A percentile compares a stretch with the other conserved stretches of the same genome.
phyloP scores from a whole-genome alignment of 345 rosid species.

The Boechera retrofracta region DNA sequence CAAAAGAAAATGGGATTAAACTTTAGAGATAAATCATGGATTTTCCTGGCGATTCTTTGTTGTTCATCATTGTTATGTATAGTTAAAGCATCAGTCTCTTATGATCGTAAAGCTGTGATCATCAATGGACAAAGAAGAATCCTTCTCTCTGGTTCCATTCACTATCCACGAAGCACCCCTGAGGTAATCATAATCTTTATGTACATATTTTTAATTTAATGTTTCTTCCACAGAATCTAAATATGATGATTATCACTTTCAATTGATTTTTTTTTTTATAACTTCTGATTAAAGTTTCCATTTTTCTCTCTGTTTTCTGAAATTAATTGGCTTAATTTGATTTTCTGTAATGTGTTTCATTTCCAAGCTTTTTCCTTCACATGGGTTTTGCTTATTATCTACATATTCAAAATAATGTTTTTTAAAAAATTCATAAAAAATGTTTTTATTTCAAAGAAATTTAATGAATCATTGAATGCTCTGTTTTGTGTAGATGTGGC shows the following conservation, averaged over 20 bases:
- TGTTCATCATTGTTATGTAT: conserved; percentile 49
- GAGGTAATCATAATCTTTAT: conserved; percentile 54
- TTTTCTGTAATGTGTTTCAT: conserved; percentile 15
- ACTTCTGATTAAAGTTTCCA: neutral
- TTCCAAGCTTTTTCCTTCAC: conserved; percentile 17
- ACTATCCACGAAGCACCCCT: conserved; percentile 97
- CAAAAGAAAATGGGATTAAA: conserved; percentile 30
- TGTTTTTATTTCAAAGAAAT: neutral
- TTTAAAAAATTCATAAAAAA: neutral
- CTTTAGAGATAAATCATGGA: conserved; percentile 31
- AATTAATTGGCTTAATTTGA: conserved; percentile 9
- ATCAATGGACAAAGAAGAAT: conserved; percentile 81
- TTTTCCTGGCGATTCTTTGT: conserved; percentile 36
- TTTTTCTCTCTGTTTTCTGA: conserved; percentile 24
- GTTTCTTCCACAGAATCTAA: neutral
- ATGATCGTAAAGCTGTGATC: conserved; percentile 74
- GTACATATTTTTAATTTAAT: neutral
- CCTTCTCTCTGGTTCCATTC: conserved; percentile 93
- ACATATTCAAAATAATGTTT: neutral
- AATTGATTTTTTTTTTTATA: neutral
- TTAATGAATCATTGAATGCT: conserved; percentile 32
- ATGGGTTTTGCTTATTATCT: conserved; percentile 38
- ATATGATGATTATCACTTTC: neutral
- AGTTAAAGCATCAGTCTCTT: conserved; percentile 63
- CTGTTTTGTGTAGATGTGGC: conserved; percentile 85